Evolutionary conservation across 2,329 filamentous ascomycete species (phyloP).

Genomic region (Atkinsonella hypoxylon): DNA sequence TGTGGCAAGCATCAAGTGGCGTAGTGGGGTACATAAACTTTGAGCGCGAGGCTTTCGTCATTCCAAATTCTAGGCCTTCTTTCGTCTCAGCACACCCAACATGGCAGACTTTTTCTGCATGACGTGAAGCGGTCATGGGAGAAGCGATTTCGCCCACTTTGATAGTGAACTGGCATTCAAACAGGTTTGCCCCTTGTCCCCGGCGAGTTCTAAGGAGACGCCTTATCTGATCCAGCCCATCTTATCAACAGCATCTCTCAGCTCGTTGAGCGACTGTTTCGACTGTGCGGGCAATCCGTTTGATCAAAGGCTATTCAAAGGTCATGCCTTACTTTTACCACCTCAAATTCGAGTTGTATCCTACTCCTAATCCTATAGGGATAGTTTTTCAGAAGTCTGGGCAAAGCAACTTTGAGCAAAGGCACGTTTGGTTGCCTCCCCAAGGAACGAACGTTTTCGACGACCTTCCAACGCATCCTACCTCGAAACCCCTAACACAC

Average conservation of each 20-base stretch:
- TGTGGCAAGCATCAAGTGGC: not conserved
- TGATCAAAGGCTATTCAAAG: not conserved
- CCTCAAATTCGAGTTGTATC: constrained; percentile 54
- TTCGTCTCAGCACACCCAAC: not conserved
- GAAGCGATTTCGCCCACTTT: no score
- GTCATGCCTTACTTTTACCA: constrained; percentile 54
- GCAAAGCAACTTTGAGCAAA: constrained; percentile 1
- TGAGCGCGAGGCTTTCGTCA: not conserved
- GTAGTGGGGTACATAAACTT: no score
- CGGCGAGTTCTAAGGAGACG: no score
- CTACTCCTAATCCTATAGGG: constrained; percentile 26
- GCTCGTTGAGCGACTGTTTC: not conserved
- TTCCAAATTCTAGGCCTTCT: not conserved
- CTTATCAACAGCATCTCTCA: no score
- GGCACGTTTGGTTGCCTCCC: constrained; percentile 38
- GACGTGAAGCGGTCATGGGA: no score
- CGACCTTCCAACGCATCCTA: constrained; percentile 39
- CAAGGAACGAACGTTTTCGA: constrained; percentile 40
- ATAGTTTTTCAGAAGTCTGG: constrained; percentile 1
- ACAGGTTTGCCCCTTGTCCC: no score
- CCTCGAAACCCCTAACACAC: constrained; percentile 9
- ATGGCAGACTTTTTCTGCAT: no score
- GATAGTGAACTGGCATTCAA: no score
- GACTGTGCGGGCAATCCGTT: not conserved
- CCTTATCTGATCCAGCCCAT: no score